phyloP scores from a whole-genome alignment of 371 early-diverging fungal species.

The Rhizopus delemar region DNA sequence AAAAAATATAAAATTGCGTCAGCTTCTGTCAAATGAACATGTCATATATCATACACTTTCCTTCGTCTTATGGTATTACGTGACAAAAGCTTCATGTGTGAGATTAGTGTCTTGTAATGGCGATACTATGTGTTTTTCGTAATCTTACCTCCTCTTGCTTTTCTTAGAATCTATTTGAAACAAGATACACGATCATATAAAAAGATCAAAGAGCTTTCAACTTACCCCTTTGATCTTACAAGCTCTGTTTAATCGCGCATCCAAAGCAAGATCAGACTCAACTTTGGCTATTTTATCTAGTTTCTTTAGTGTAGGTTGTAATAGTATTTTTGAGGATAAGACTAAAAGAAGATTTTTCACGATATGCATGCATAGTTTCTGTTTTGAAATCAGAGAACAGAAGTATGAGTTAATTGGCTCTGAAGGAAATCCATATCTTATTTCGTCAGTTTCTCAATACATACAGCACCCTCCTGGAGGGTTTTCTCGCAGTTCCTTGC shows the following conservation, averaged over 20 bases:
- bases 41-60: background rate
- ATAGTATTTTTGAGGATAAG: no score
- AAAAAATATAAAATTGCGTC: background rate
- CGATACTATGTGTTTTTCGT: slow-evolving; percentile 1
- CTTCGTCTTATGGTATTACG: background rate
- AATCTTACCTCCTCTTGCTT: background rate
- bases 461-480: no score
- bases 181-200: background rate
- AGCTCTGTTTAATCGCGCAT: background rate
- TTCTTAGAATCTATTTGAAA: background rate
- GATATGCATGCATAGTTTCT: no score
- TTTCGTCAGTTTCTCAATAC: no score
- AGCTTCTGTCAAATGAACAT: background rate
- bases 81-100: background rate
- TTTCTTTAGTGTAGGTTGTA: background rate
- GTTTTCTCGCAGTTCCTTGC: no score
- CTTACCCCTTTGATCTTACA: background rate
- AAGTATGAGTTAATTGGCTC: no score
- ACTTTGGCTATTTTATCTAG: background rate
- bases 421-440: no score
- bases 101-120: background rate
- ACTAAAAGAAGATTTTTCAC: no score
- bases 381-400: no score
- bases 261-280: background rate
- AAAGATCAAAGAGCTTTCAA: background rate